Conservation (phyloP, 2,329 filamentous ascomycete genomes). For the Aspergillus tanneri region DNA sequence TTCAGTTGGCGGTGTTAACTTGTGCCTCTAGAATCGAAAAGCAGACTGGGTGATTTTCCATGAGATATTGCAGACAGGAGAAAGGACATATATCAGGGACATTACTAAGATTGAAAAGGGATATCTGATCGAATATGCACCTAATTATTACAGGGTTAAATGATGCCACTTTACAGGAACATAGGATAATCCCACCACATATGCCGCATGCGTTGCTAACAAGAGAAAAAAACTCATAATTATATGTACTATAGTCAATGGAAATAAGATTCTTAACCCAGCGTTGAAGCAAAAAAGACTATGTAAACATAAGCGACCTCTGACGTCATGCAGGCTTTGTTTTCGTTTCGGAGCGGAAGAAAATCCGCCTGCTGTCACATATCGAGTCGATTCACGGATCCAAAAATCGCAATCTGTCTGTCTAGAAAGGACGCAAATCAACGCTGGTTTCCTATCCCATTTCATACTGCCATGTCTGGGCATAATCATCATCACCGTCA, state of each 20-base stretch:
- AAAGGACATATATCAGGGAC: slow-evolving; percentile 87
- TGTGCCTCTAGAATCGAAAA: slow-evolving; percentile 68
- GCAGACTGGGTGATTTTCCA: slow-evolving; percentile 96
- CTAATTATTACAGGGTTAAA: slow-evolving; percentile 71
- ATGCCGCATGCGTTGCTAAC: not conserved
- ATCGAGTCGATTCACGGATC: not conserved
- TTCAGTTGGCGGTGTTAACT: slow-evolving; percentile 15
- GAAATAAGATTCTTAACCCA: not conserved
- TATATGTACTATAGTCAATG: not conserved
- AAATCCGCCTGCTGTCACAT: slow-evolving; percentile 9
- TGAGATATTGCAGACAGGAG: slow-evolving; percentile 83
- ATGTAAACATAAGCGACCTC: no score
- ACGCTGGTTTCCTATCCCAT: not conserved
- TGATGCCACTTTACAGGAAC: no score
- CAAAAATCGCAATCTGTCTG: no score
- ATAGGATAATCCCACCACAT: no score
- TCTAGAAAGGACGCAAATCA: no score
- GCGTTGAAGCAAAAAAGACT: not conserved
- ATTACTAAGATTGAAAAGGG: slow-evolving; percentile 88
- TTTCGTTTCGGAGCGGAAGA: slow-evolving; percentile 18
- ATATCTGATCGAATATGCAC: slow-evolving; percentile 89
- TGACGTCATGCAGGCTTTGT: not conserved
- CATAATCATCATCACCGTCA: slow-evolving; percentile 42
- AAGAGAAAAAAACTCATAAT: not conserved
- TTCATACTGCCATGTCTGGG: slow-evolving; percentile 32